Evolutionary conservation across 1,284 basidiomycete species (phyloP), one percentile per base, ranked within the genome.

Genomic region (Ceratobasidium sp.): DNA sequence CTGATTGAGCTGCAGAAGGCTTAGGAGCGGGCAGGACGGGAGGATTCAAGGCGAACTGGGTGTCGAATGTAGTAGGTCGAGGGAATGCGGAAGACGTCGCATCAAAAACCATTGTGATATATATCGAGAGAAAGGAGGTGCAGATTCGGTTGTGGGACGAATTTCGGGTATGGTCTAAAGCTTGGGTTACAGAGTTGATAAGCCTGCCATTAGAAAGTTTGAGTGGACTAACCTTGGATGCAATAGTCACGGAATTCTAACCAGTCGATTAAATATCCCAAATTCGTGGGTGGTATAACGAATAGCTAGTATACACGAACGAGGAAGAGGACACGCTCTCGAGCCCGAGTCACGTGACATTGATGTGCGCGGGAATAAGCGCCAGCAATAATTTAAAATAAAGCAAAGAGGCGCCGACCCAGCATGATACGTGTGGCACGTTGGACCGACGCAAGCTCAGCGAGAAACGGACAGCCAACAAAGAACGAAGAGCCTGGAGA

Each of bases 21-120:
- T 66, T 66, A 32, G 64, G 40, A 57, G 43, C 52, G 65, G 49
- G 49, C n/a, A 22, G 43, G 22, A 65, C 0, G n/a, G 51, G 13
- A 29, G 49, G 11, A n/a, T 13, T 29, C 44, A 64, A 22, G 25
- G 46, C 44, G 43, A 61, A 40, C 8, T 29, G 11, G n/a, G 52
- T 61, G 49, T 29, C 43, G 7, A n/a, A n/a, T 32, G 61, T 32
- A 34, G 3, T 15, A 54, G 19, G 61, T 54, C 37, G 46, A 19
- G 59, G 37, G 25, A 74, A 74, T 15, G 61, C 61, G n/a, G 32
- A 34, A 40, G 71, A 13, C 7, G 61, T 74, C 37, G 71, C 71
- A 37, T 74, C 71, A n/a, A 65, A 56, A 13, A 74, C 71, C 71
- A 74, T 74, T 13, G 34, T 29, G 34, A 19, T 22, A 43, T 54